Conservation (phyloP, 192 early-diverging fungal genomes). For the Spinellus fusiger region DNA sequence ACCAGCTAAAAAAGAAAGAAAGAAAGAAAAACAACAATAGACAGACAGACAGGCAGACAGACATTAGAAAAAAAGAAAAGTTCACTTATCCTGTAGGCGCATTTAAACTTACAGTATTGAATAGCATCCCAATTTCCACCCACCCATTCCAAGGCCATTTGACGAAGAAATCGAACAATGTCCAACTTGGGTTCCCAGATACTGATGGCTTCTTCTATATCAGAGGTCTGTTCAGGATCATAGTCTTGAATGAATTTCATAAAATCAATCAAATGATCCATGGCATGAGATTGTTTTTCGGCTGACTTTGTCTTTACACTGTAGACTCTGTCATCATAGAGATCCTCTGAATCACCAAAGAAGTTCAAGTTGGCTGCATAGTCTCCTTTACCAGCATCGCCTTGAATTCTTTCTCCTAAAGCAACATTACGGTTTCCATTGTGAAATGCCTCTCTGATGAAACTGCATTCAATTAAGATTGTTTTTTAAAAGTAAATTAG, state of each 20-base stretch:
- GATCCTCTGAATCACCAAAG: slow-evolving; percentile 18
- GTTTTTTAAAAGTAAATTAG: background rate
- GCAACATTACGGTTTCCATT: slow-evolving; percentile 18
- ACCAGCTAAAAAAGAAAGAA: slow-evolving; percentile 17
- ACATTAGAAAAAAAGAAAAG: background rate
- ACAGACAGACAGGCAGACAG: background rate
- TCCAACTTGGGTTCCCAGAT: slow-evolving; percentile 26
- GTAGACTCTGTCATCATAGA: slow-evolving; percentile 23
- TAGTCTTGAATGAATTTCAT: slow-evolving; percentile 30
- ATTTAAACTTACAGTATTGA: slow-evolving; percentile 23
- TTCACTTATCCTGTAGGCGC: background rate
- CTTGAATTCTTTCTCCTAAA: slow-evolving; percentile 20
- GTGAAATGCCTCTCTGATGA: slow-evolving; percentile 26
- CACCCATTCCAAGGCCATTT: slow-evolving; percentile 34
- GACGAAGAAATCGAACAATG: slow-evolving; percentile 22
- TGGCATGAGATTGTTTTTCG: slow-evolving; percentile 18
- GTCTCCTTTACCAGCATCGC: slow-evolving; percentile 26
- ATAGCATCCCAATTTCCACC: slow-evolving; percentile 30
- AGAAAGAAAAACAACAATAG: background rate
- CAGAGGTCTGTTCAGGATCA: slow-evolving; percentile 3
- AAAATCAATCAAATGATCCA: slow-evolving; percentile 29
- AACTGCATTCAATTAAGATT: slow-evolving; percentile 1
- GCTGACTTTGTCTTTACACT: slow-evolving; percentile 23
- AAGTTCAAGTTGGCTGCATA: slow-evolving; percentile 30
- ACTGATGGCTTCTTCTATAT: slow-evolving; percentile 1